Base-by-base conservation (phyloP, 768 basidiomycete genomes). In the Tephrocybe sp. region DNA sequence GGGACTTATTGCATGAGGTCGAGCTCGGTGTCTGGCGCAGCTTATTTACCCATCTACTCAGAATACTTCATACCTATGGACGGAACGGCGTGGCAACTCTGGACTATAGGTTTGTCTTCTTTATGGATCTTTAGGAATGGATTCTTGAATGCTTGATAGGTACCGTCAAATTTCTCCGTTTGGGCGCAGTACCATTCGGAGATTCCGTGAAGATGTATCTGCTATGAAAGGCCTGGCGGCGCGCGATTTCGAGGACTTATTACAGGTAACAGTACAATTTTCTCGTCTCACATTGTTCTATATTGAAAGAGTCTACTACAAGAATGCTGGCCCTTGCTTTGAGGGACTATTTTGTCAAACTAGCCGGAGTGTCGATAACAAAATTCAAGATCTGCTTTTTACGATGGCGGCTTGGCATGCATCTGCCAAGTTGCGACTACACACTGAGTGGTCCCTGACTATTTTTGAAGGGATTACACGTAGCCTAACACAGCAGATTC, bases 181-280 rank as follows among this genome's bases (percentile, higher is more conserved):
- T 53, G 58, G 56, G 18, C 27, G 56, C 18, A 50, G 25, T 0
- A 47, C 57, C 0, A 69, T 71, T 10, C 49, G 58, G 0, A 33
- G 46, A 9, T 68, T 70, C 38, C 40, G 50, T 12, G 25, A 42
- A 0, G 62, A 64, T 34, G 53, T 62, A 0, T 56, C 61, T 0
- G 56, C 60, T 4, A 50, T 64, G 44, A 55, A 58, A 36, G 56
- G 65, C 4, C 31, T 59, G 1, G 57, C 58, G 2, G 65, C 61
- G 3, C 44, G 56, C 0, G 60, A 70, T 45, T 70, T 61, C 24
- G 59, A 69, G 36, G 63, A 71, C 16, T 40, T 68, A 0, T 49
- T 70, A 0, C 67, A 70, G 58, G 69, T 56, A 48, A 18, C 24
- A 18, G 40, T 4, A 15, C 5, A 11, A 5, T 29, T 29, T 22